phyloP scores from a whole-genome alignment of 2,329 filamentous ascomycete species.

The Fusarium guadeloupense region DNA sequence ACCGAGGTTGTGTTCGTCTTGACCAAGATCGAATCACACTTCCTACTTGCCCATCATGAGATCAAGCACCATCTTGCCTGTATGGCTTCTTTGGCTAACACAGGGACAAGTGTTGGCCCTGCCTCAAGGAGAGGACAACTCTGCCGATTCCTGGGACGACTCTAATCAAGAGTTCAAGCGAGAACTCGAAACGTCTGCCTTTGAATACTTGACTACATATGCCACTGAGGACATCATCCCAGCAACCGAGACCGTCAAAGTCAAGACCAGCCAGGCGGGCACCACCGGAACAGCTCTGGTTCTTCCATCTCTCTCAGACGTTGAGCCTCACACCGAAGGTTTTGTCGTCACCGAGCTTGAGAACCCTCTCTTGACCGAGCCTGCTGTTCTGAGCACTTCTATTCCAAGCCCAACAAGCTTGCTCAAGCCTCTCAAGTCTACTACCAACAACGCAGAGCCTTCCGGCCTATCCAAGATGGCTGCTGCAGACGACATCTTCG shows the following conservation, averaged over 20 bases:
- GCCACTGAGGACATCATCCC: constrained; percentile 42
- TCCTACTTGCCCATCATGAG: constrained; percentile 34
- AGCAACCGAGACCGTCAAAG: constrained; percentile 39
- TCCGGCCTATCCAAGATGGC: constrained; percentile 37
- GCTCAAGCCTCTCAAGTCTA: constrained; percentile 39
- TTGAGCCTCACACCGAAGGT: constrained; percentile 47
- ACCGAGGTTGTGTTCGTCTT: constrained; percentile 18
- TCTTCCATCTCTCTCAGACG: constrained; percentile 44
- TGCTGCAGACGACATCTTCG: constrained; percentile 62
- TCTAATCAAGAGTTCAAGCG: constrained; percentile 32
- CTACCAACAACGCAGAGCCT: constrained; percentile 35
- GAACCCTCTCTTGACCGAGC: constrained; percentile 26
- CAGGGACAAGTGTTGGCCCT: constrained; percentile 37
- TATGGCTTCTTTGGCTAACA: constrained; percentile 44
- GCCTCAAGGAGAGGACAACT: constrained; percentile 14
- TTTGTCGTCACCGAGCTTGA: constrained; percentile 41
- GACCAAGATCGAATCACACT: constrained; percentile 3
- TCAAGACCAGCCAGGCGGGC: constrained; percentile 37
- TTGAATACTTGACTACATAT: constrained; percentile 40
- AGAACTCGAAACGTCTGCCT: constrained; percentile 31
- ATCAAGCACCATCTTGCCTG: constrained; percentile 31
- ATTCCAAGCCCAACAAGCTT: constrained; percentile 52
- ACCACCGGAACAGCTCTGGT: constrained; percentile 43
- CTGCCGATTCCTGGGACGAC: constrained; percentile 9
- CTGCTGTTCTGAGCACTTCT: constrained; percentile 29